phyloP scores from a whole-genome alignment of 1,284 basidiomycete species.

The Tetrapyrgos nigripes region DNA sequence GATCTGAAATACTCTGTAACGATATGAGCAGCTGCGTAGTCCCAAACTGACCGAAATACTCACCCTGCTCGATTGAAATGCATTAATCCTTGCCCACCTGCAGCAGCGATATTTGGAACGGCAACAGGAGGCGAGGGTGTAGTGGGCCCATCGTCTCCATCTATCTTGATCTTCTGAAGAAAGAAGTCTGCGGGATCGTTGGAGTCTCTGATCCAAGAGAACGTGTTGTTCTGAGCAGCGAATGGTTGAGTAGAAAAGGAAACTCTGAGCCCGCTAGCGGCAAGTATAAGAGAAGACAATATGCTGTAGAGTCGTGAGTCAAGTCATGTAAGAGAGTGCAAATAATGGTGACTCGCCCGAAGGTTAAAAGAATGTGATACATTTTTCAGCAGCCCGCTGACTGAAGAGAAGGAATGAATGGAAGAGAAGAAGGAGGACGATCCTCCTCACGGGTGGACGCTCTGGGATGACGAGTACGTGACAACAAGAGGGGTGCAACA shows the following conservation, averaged over 20 bases:
- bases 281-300: conserved; percentile 3
- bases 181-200: conserved; percentile 6
- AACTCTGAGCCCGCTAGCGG: conserved; percentile 3
- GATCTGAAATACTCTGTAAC: conserved; percentile 9
- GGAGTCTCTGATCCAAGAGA: conserved; percentile 4
- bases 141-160: conserved; percentile 1
- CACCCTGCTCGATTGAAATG: conserved; percentile 11
- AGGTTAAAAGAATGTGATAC: conserved; percentile 7
- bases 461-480: background rate
- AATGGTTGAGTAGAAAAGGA: conserved; percentile 4
- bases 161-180: conserved; percentile 12
- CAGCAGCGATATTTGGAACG: background rate
- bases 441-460: background rate
- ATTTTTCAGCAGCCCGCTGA: conserved; percentile 10
- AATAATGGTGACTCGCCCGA: background rate
- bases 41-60: background rate
- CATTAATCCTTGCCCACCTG: background rate
- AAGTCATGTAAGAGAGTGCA: background rate
- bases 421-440: background rate
- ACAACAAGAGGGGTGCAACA: background rate
- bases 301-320: background rate
- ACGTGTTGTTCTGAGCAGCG: background rate
- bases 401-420: background rate
- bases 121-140: background rate
- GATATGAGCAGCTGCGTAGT: background rate